phyloP scores from a whole-genome alignment of 352 stramenopile species.

The Pythium rhizo-oryzae region DNA sequence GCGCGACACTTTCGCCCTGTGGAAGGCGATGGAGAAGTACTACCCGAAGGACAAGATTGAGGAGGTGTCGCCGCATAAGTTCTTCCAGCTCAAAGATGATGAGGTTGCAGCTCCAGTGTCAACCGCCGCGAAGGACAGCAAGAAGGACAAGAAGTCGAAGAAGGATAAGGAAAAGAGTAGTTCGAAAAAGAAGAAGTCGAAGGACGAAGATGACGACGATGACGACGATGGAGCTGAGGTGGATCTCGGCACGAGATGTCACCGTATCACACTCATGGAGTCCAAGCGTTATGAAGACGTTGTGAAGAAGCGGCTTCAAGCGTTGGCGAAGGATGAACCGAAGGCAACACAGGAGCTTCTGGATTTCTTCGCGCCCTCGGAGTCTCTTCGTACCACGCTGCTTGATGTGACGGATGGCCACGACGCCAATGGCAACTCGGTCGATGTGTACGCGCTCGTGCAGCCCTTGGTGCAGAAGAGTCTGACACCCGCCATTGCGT shows the following conservation, averaged over 20 bases:
- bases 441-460: conserved; percentile 73
- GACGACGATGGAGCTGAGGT: conserved; percentile 72
- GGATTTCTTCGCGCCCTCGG: conserved; percentile 74
- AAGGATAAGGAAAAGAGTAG: conserved; percentile 37
- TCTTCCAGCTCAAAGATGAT: conserved; percentile 84
- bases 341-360: conserved; percentile 87
- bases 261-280: conserved; percentile 97
- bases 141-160: conserved; percentile 41
- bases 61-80: conserved; percentile 94
- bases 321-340: conserved; percentile 88
- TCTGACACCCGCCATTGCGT: conserved; percentile 82
- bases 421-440: conserved; percentile 57
- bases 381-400: conserved; percentile 64
- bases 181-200: conserved; percentile 63
- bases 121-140: conserved; percentile 15
- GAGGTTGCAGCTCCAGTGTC: conserved; percentile 25
- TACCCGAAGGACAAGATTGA: conserved; percentile 81
- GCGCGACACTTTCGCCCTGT: conserved; percentile 96
- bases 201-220: conserved; percentile 69
- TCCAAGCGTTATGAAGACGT: conserved; percentile 98
- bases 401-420: conserved; percentile 52
- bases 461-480: conserved; percentile 62
- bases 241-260: conserved; percentile 70
- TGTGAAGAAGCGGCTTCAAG: conserved; percentile 93
- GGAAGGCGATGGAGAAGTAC: conserved; percentile 87